Conservation (phyloP, 108 stramenopile species). For the Chaetoceros tenuissimus region DNA sequence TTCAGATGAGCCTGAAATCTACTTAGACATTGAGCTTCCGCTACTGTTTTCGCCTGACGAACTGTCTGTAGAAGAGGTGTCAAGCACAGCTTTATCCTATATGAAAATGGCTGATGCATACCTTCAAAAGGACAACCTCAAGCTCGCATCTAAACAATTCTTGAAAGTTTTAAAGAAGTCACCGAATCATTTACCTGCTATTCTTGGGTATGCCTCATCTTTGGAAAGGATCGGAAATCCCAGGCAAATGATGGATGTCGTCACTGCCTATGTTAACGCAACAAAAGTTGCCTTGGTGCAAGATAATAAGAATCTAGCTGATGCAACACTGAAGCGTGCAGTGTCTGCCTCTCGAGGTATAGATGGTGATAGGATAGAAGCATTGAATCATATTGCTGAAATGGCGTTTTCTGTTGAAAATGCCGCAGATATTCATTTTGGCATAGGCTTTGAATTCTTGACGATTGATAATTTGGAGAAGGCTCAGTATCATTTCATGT, state of each 20-base stretch:
- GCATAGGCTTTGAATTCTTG: constrained; percentile 27
- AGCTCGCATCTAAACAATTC: constrained; percentile 38
- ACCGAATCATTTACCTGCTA: constrained; percentile 31
- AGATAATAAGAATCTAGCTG: constrained; percentile 13
- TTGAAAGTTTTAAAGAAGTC: constrained; percentile 40
- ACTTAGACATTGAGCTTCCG: too few relatives aligned
- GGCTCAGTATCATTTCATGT: constrained; percentile 17
- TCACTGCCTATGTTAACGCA: constrained; percentile 31
- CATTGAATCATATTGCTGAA: constrained; percentile 12
- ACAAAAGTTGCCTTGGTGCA: constrained; percentile 28
- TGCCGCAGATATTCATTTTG: constrained; percentile 33
- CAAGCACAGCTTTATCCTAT: constrained; percentile 6
- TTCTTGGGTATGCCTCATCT: constrained; percentile 39
- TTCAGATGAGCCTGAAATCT: too few relatives aligned
- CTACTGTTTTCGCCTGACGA: background rate
- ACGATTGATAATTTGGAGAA: constrained; percentile 11
- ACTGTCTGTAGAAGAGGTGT: background rate
- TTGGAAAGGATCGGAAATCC: constrained; percentile 32
- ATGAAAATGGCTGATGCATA: constrained; percentile 54
- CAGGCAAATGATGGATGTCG: constrained; percentile 25
- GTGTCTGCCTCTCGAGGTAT: constrained; percentile 28
- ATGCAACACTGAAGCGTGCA: constrained; percentile 14
- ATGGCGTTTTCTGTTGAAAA: constrained; percentile 27
- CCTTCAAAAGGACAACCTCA: constrained; percentile 29
- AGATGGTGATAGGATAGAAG: constrained; percentile 27